phyloP scores from a whole-genome alignment of 768 basidiomycete genomes.

The Clavaria fumosa region DNA sequence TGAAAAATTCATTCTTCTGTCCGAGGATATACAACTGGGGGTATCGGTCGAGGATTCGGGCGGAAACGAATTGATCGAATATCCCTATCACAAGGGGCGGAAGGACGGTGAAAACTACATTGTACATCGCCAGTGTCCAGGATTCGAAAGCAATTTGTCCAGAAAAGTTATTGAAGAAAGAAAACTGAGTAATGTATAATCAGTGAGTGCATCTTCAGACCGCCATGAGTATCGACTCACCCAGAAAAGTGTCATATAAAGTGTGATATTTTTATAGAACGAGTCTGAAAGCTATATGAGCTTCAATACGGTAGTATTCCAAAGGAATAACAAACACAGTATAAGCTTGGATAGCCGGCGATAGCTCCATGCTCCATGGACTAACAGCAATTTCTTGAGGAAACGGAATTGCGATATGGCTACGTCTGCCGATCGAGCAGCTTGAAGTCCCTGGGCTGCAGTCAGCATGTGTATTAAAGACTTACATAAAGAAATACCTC shows the following conservation, averaged over 20 bases:
- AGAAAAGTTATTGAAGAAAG: conserved; percentile 99
- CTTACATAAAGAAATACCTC: conserved; percentile 38
- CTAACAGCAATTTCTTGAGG: conserved; percentile 86
- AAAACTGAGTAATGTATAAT: conserved; percentile 47
- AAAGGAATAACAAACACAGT: conserved; percentile 48
- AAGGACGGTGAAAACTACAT: conserved; percentile 89
- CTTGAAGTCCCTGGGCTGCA: conserved; percentile 71
- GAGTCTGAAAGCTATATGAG: conserved; percentile 42
- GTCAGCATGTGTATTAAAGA: conserved; percentile 2
- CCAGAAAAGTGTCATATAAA: conserved; percentile 99
- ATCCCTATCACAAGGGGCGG: conserved; percentile 96
- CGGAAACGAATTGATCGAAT: conserved; percentile 97
- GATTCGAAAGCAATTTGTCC: conserved; percentile 98
- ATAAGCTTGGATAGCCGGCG: conserved; percentile 89
- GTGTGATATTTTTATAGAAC: conserved; percentile 97
- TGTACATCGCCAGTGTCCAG: conserved; percentile 96
- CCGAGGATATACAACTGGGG: conserved; percentile 93
- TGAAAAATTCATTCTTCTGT: conserved; percentile 89
- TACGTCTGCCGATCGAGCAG: conserved; percentile 92
- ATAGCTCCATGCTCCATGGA: conserved; percentile 99
- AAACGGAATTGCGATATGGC: conserved; percentile 96
- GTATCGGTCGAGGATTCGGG: conserved; percentile 90
- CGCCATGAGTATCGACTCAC: conserved; percentile 25
- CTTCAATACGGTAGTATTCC: background rate
- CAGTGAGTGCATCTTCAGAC: conserved; percentile 1